Conservation (phyloP, 2,329 filamentous ascomycete genomes). For the Fragosphaeria purpurea region DNA sequence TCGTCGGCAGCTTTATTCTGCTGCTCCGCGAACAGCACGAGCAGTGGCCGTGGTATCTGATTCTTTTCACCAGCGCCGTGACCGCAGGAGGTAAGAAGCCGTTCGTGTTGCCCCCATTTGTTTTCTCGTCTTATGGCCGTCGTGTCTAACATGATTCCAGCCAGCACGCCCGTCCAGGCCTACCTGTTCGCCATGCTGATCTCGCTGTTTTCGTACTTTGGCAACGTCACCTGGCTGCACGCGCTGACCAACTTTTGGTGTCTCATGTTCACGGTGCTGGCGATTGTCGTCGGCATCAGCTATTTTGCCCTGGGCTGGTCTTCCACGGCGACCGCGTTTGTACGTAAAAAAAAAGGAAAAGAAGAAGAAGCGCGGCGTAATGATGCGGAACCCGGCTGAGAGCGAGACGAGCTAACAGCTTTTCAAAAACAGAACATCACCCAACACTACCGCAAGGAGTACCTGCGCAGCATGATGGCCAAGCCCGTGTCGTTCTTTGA, state of each 20-base stretch:
- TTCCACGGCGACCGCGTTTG: constrained; percentile 3
- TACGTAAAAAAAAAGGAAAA: background rate
- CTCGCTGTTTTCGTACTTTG: constrained; percentile 29
- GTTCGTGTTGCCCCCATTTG: too few species aligned
- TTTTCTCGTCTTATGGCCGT: too few species aligned
- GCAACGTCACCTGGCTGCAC: constrained; percentile 16
- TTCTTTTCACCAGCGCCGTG: constrained; percentile 38
- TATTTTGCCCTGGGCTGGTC: constrained; percentile 40
- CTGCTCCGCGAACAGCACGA: constrained; percentile 46
- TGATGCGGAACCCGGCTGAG: too few species aligned
- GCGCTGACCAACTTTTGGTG: constrained; percentile 44
- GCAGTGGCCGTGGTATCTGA: constrained; percentile 38
- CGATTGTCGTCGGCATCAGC: constrained; percentile 38
- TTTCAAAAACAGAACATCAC: constrained; percentile 30
- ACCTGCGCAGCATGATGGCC: constrained; percentile 49
- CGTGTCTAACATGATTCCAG: background rate
- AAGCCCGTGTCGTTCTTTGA: constrained; percentile 54
- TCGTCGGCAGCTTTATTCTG: constrained; percentile 44
- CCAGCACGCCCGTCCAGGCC: constrained; percentile 30
- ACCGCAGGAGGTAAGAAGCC: constrained; percentile 18
- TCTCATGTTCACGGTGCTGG: constrained; percentile 54
- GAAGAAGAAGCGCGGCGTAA: too few species aligned
- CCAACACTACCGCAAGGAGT: constrained; percentile 47
- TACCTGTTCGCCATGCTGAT: constrained; percentile 47
- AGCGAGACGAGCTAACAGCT: too few species aligned